These are phyloP conservation scores for Cryomyces minteri DNA, from an alignment of 495 filamentous ascomycete species.

Conservation along the genomic window DNA sequence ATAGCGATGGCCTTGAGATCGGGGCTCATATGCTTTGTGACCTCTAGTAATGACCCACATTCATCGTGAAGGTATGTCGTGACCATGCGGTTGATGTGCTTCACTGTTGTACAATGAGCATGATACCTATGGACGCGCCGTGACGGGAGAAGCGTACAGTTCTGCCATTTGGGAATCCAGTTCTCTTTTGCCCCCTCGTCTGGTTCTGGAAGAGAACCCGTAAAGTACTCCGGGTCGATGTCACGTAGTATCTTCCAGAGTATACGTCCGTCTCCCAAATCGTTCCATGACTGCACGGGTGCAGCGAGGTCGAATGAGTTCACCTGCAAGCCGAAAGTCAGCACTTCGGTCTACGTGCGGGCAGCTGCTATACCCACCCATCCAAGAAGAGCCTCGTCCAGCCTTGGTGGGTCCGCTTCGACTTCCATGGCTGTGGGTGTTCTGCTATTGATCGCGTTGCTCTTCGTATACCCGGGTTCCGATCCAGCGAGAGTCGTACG, in stretches of 20 bases:
- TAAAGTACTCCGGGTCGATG: constrained; percentile 51
- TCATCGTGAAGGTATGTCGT: constrained; percentile 45
- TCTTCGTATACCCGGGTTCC: background rate
- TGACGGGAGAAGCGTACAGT: constrained; percentile 9
- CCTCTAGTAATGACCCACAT: constrained; percentile 29
- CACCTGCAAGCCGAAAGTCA: background rate
- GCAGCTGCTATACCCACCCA: constrained; percentile 1
- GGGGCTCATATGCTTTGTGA: constrained; percentile 26
- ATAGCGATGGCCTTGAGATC: constrained; percentile 43
- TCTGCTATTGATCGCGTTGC: background rate
- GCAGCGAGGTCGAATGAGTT: constrained; percentile 3
- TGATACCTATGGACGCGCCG: constrained; percentile 5
- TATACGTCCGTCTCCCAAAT: constrained; percentile 58
- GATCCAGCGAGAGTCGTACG: background rate
- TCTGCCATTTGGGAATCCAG: constrained; percentile 21
- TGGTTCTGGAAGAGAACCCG: constrained; percentile 37
- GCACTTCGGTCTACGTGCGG: too few relatives aligned
- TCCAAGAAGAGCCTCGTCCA: constrained; percentile 6
- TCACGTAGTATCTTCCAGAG: constrained; percentile 52
- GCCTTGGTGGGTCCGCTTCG: background rate
- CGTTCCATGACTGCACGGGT: constrained; percentile 22
- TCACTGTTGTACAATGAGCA: constrained; percentile 21
- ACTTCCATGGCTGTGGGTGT: background rate
- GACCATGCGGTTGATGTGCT: constrained; percentile 48
- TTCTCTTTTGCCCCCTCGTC: constrained; percentile 22